Percentiles rank a stretch among this genome's conserved stretches.
These are phyloP conservation scores for Phialophora chinensis DNA, from an alignment of 2,329 filamentous ascomycete species.

Conservation along the genomic window DNA sequence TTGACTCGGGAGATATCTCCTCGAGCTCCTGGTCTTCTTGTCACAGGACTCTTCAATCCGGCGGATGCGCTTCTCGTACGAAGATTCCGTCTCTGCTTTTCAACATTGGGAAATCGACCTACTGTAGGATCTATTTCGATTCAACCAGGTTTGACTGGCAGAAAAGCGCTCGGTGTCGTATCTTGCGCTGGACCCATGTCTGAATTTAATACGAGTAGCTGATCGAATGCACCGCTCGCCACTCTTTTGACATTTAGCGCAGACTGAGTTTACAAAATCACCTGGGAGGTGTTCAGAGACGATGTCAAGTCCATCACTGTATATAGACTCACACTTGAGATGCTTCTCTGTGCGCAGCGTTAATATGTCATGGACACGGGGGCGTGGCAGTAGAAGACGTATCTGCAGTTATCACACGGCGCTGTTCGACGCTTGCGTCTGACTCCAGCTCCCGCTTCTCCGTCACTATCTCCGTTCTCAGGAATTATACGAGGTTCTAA, in stretches of 20 bases:
- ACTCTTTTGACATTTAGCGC: conserved; percentile 26
- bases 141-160: conserved; percentile 45
- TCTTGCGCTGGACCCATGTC: conserved; percentile 45
- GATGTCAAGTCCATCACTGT: not conserved
- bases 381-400: not conserved
- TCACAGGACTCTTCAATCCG: not conserved
- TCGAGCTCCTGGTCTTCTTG: no score
- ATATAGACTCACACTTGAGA: conserved; percentile 25
- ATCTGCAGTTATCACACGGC: conserved; percentile 30
- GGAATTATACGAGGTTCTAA: not conserved
- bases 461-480: not conserved
- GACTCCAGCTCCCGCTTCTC: not conserved
- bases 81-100: not conserved
- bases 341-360: conserved; percentile 24
- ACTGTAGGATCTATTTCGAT: conserved; percentile 36
- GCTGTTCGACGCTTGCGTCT: conserved; percentile 23
- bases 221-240: conserved; percentile 29
- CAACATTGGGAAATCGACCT: not conserved
- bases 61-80: not conserved
- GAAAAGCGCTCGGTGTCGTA: conserved; percentile 43
- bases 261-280: conserved; percentile 17
- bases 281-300: conserved; percentile 17
- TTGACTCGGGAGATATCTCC: no score
- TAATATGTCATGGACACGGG: conserved; percentile 10
- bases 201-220: conserved; percentile 37